A percentile compares a stretch with the other conserved stretches of the same genome.
Conservation (phyloP, 2,329 filamentous ascomycete genomes). For the Verticillium nonalfalfae region DNA sequence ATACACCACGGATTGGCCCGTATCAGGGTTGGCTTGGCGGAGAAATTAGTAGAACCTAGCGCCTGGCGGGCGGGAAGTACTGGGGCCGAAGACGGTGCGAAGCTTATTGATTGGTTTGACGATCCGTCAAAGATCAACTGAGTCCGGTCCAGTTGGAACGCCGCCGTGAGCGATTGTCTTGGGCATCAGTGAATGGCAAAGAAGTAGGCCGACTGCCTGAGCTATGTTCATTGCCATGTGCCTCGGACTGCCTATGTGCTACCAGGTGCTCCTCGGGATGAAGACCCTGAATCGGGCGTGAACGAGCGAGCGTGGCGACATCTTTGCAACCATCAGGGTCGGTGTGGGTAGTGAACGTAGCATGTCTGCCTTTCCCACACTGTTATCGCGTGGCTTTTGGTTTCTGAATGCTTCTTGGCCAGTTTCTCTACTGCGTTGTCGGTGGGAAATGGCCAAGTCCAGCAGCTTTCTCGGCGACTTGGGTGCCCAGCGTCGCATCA, state of each 20-base stretch:
- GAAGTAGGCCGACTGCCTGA: neutral
- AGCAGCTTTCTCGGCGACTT: neutral
- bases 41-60: neutral
- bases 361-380: neutral
- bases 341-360: neutral
- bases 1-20: conserved; percentile 3
- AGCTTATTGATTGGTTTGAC: neutral
- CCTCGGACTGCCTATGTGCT: too few relatives aligned
- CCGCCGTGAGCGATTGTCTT: neutral
- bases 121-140: neutral
- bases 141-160: neutral
- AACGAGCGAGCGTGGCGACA: neutral
- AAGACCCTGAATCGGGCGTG: neutral
- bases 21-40: conserved; percentile 7
- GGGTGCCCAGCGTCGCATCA: neutral
- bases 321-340: neutral
- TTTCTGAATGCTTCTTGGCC: neutral
- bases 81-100: conserved; percentile 1
- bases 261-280: too few relatives aligned
- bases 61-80: conserved; percentile 3
- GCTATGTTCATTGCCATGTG: too few relatives aligned
- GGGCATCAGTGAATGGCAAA: neutral
- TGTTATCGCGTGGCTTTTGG: neutral
- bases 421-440: neutral
- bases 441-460: neutral